Base-by-base conservation (phyloP, 768 basidiomycete genomes). In the Melanogaster broomeanus region DNA sequence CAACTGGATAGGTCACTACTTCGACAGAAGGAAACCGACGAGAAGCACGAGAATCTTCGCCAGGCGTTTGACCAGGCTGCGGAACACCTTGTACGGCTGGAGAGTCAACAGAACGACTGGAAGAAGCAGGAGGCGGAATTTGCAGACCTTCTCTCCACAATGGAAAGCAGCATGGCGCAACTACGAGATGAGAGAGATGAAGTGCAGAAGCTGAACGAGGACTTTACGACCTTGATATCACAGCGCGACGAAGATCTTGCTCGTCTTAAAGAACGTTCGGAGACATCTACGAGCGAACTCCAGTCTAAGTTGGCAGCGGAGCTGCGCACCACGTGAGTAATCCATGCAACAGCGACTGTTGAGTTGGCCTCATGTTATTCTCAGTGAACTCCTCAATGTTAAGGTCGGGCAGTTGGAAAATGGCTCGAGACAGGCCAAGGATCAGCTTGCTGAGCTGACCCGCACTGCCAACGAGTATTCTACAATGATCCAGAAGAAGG, bases 1-100 rank as follows among this genome's bases (percentile, higher is more conserved):
- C 93, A 98, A 61, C 78, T 96, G 9, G 90, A 90, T 50, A 81
- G 88, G 8, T 87, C 89, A 0, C 76, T 93, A 62, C 77, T 81
- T 34, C 75, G 87, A 38, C 88, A 92, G 68, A 90, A 87, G 66
- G 84, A 90, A 58, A 83, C 79, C 38, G 89, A 93, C 53, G 87
- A 88, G 67, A 90, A 89, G 61, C 81, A 90, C 52, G 83, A 85
- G 51, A 76, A 81, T 13, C 74, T 92, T 44, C 78, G 83, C 24
- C 73, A 79, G 43, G 87, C 85, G 15, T 93, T 93, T 64, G 87
- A 91, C 45, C 78, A 92, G 58, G 92, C 93, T 18, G 88, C 90
- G 1, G 87, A 92, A 56, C 92, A 94, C 64, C 80, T 95, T 24
- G 85, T 90, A 7, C 79, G 86, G 1, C 71, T 96, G 31, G 95